Conservation (phyloP, 352 stramenopile genomes). For the Phytophthora kernoviae region DNA sequence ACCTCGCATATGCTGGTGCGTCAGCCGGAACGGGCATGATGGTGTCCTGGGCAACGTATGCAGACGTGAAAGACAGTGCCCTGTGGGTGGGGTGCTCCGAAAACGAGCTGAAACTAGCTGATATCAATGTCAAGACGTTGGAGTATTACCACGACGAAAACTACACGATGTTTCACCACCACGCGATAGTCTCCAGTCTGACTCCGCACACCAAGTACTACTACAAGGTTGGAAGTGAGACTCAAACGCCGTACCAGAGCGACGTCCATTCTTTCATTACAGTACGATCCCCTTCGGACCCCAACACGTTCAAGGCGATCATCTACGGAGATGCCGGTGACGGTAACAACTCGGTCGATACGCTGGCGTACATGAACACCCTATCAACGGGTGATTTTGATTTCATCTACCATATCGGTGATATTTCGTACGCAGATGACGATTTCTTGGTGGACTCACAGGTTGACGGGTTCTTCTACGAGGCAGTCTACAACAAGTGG, state of each 20-base stretch:
- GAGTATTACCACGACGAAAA: constrained; percentile 41
- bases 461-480: constrained; percentile 39
- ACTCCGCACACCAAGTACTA: constrained; percentile 37
- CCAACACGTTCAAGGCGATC: constrained; percentile 39
- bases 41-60: constrained; percentile 43
- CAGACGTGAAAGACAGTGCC: constrained; percentile 16
- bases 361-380: constrained; percentile 35
- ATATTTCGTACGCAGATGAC: constrained; percentile 50
- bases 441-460: constrained; percentile 26
- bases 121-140: constrained; percentile 8
- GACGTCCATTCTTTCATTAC: constrained; percentile 28
- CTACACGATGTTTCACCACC: constrained; percentile 47
- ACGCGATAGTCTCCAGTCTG: constrained; percentile 40
- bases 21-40: constrained; percentile 35
- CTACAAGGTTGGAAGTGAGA: constrained; percentile 30
- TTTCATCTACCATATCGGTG: constrained; percentile 43
- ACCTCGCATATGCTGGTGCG: constrained; percentile 40
- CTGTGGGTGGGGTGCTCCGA: constrained; percentile 35
- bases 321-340: constrained; percentile 57
- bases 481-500: constrained; percentile 65
- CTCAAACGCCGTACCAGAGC: constrained; percentile 19
- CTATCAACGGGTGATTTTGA: constrained; percentile 26
- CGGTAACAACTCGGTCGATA: constrained; percentile 33
- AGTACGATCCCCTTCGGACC: constrained; percentile 12
- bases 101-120: constrained; percentile 2